Evolutionary conservation across 441 rosid genomes (phyloP), one percentile per base, ranked within the genome.

Genomic region (Eruca vesicaria): DNA sequence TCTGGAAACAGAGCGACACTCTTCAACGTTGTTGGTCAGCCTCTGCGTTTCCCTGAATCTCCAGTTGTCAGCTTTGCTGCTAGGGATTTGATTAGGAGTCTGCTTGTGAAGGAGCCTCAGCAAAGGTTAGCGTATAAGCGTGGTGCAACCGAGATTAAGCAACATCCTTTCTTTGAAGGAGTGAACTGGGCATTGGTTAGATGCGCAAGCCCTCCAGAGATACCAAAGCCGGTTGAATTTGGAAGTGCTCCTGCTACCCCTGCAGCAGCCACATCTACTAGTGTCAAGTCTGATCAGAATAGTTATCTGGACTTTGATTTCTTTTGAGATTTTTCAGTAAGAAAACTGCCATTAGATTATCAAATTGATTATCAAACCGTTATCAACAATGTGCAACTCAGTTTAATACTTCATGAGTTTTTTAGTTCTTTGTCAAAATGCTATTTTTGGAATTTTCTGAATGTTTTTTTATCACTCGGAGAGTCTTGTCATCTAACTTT

Each of bases 281-380:
- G 88, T 68, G 87, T 82, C 70, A 72, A 76, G 60, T 77, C 82
- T 29, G 87, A 82, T 71, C 82, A 84, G 73, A 88, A 78, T 78
- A 88, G 84, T 68, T 92, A 87, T 82, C 82, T 92, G 64, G 98
- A 92, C 66, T 90, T 92, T 67, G 98, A 90, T 86, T 90, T 92
- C 94, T 92, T 92, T 79, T 90, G 76, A 80, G 65, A 32, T 33
- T 28, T 62, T 43, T 56, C 70, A 53, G 61, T 14, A 55, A 52
- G 70, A 29, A 76, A 68, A 32, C 64, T 50, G 65, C 72, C 38
- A 14, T 6, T 62, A 61, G 81, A 61, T 72, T 32, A 52, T 78
- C 58, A 62, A 38, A 32, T 23, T 72, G 81, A 68, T 73, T 18
- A 53, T 78, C 64, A 62, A 61, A 55, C n/a, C 69, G 66, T 68